Base-by-base conservation (phyloP, 345 rosid species). In the Acer saccharum region DNA sequence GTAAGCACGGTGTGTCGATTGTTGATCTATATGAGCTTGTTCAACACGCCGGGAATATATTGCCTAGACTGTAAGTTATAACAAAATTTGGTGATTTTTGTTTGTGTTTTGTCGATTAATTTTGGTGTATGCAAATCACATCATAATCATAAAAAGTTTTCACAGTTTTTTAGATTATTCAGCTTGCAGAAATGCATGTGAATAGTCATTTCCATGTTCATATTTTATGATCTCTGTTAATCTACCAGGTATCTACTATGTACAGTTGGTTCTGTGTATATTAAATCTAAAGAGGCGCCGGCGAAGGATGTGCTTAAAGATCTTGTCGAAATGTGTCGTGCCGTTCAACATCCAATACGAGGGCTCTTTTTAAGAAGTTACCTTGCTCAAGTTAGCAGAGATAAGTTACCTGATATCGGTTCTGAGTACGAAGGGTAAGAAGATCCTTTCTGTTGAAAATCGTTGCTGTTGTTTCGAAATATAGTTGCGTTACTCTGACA, bases 281-380 rank as follows among this genome's bases (percentile, higher is more conserved):
- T 94, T 78, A 91, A 91, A 85, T 93, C 94, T 73, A 90, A 91
- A 85, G 95, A 94, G 78, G 95, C 90, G 79, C 95, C 93, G 43
- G 85, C 97, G 0, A 93, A 89, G 83, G 97, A 94, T 82, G 84
- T 94, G 65, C 95, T 94, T 25, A 90, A 90, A 73, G 98, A 93
- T 83, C 95, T 94, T 55, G 93, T 91, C 43, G 98, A 94, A 76
- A 94, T 94, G 98, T 93, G 98, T 78, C 97, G 92, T 23, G 95
- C 90, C 48, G 88, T 94, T 86, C 98, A 94, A 71, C 90, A 94
- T 87, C 98, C 98, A 4, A 83, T 93, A 14, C 94, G 97, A 48
- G 97, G 97, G 58, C 92, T 94, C 16, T 94, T 94, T 79, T 75
- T 94, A 70, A 91, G 98, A 87, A 94, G 94, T 88, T 94, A 93